Evolutionary conservation across 2,329 filamentous ascomycete species (phyloP), one percentile per base, ranked within the genome.

Genomic region (Beauveria caledonica): DNA sequence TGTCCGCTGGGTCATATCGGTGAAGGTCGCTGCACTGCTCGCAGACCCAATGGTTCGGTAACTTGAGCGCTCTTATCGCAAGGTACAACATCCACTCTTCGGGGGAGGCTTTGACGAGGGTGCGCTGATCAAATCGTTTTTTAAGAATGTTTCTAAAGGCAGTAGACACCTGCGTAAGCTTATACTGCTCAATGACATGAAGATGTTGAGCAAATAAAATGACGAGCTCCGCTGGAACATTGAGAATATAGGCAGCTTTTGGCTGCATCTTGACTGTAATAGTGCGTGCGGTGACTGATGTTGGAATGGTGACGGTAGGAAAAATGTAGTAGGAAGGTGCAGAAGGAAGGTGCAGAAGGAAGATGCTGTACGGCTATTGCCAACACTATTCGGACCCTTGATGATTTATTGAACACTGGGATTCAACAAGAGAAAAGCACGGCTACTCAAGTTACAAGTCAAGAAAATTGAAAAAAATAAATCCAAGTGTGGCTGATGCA

Each of bases 401-500:
- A 33, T 13, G 29, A 13, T 5, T 13, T 11, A 33, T 33, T 4
- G 29, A 33, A 13, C n/a, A 33, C 1, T 33, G 13, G 29, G 5
- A 5, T 33, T 1, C 2, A 33, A 1, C 4, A 33, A 33, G 1
- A 27, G 29, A 2, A 10, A 33, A 11, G 3, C 1, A 10, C 29
- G 29, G 3, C 2, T 5, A 11, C 8, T 29, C 10, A 0, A 29
- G 10, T 10, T 1, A 0, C 1, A 9, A 29, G 1, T 9, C 2
- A 29, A 29, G 25, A 4, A 29, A 1, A 10, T 29, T 29, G 29
- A 3, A 33, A 33, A 33, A 33, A 33, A 1, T 33, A 13, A 33
- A 11, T 5, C 1, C 5, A 5, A 33, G 5, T 33, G 29, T 33
- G 10, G 29, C 29, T 13, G 11, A 11, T 11, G 29, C 29, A 33